These are phyloP conservation scores for Citrus unshiu DNA, from an alignment of 345 rosid species.

Conservation along the genomic window DNA sequence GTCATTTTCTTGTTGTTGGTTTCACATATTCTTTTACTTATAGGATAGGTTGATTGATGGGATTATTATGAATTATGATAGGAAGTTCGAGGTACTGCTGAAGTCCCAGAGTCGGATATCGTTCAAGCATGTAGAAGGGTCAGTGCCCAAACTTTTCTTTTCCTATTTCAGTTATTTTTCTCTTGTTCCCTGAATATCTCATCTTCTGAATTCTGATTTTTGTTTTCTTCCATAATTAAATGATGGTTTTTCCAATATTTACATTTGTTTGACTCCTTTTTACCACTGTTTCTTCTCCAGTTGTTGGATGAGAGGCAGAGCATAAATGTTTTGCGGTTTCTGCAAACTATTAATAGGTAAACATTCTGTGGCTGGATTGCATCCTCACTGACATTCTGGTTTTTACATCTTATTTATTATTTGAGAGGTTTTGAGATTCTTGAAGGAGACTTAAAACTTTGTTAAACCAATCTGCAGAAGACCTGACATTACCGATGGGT, in stretches of 20 bases:
- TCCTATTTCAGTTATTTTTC: neutral
- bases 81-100: constrained; percentile 87
- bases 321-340: constrained; percentile 57
- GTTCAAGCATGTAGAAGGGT: constrained; percentile 93
- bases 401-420: neutral
- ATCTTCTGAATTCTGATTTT: neutral
- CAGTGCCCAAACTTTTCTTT: constrained; percentile 15
- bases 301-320: constrained; percentile 87
- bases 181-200: neutral
- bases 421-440: neutral
- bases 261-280: neutral
- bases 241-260: neutral
- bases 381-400: neutral
- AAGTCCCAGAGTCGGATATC: constrained; percentile 86
- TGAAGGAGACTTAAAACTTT: constrained; percentile 1
- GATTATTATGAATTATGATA: constrained; percentile 26
- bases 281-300: constrained; percentile 31
- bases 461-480: constrained; percentile 46
- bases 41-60: constrained; percentile 2
- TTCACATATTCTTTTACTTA: neutral
- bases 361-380: neutral
- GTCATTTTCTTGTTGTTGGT: neutral
- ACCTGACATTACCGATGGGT: constrained; percentile 66
- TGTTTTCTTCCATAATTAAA: neutral
- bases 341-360: constrained; percentile 64